Base-by-base conservation (phyloP, 2,329 filamentous ascomycete genomes). In the Diaporthe ilicicola region DNA sequence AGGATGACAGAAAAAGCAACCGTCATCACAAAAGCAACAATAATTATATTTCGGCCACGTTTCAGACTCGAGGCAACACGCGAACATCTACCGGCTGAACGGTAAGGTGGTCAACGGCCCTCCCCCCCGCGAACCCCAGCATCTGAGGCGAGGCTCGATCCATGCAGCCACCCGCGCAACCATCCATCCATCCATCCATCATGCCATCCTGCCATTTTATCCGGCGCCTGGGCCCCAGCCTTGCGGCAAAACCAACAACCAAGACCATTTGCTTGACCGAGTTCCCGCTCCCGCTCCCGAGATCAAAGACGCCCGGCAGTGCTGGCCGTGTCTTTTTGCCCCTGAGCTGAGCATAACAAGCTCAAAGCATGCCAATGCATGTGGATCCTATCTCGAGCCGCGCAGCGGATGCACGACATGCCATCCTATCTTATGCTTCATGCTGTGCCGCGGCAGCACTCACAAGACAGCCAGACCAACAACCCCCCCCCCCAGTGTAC, bases 341-440 rank as follows among this genome's bases (percentile, higher is more conserved):
- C 67, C 67, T 69, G 67, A 69, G 67, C 67, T 69, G 67, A 69
- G 48, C 67, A 69, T 69, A 37, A 69, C 62, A 37, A 62, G 42
- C 59, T 64, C 59, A 50, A 50, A 9, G 42, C 59, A 64, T 44
- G 59, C 59, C 59, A 62, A 51, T 48, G 32, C 44, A 46, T 24
- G 67, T 59, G 53, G 42, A 50, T 42, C 67, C 54, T 54, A 67
- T 54, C 48, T 54, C 62, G 34, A 54, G 46, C 34, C 62, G 32
- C 66, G 53, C 66, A 27, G 19, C 37, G 48, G 56, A 46, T 17
- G 48, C 56, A 65, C 67, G 48, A 55, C 46, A 65, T 53, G 56
- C 17, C 37, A 34, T 65, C 48, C 46, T 70, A 70, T 65, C 56
- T 48, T 54, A 53, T 53, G 37, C 55, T 62, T 69, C 29, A 65